phyloP scores from a whole-genome alignment of 768 basidiomycete species.

The Pleurotus sapidus region DNA sequence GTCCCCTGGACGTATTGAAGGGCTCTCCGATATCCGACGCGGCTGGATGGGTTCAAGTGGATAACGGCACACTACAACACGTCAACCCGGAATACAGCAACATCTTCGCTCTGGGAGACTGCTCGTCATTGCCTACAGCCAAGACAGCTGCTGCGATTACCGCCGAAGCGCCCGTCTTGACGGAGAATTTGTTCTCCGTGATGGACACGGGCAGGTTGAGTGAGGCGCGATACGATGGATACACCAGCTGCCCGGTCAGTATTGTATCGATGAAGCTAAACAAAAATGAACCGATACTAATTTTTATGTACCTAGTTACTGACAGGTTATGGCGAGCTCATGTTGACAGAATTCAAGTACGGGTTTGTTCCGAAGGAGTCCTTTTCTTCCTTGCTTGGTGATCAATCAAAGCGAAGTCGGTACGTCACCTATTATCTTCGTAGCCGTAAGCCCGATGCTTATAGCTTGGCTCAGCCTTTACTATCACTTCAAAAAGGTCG shows the following conservation, averaged over 20 bases:
- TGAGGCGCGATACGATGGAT: constrained; percentile 78
- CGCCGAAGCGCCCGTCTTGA: constrained; percentile 85
- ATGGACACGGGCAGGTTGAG: constrained; percentile 72
- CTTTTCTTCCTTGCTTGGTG: constrained; percentile 57
- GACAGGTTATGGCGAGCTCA: constrained; percentile 76
- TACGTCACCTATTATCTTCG: constrained; percentile 25
- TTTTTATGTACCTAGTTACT: constrained; percentile 47
- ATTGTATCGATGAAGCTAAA: neutral
- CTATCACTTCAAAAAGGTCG: constrained; percentile 86
- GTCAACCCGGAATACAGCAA: constrained; percentile 77
- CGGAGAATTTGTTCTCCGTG: constrained; percentile 81
- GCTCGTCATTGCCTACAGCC: constrained; percentile 87
- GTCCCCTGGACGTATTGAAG: constrained; percentile 79
- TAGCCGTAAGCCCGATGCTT: neutral
- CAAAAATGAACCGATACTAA: neutral
- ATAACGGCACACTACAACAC: constrained; percentile 79
- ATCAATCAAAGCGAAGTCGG: constrained; percentile 79
- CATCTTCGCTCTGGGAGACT: constrained; percentile 91
- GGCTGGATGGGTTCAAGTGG: constrained; percentile 88
- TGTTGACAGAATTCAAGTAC: constrained; percentile 96
- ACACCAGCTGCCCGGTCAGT: constrained; percentile 80
- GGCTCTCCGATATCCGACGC: constrained; percentile 74
- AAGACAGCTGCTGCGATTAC: constrained; percentile 97
- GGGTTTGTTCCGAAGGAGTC: constrained; percentile 85
- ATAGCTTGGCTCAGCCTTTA: constrained; percentile 47